Conservation (phyloP, 768 basidiomycete genomes). For the Lactifluus piperatus region DNA sequence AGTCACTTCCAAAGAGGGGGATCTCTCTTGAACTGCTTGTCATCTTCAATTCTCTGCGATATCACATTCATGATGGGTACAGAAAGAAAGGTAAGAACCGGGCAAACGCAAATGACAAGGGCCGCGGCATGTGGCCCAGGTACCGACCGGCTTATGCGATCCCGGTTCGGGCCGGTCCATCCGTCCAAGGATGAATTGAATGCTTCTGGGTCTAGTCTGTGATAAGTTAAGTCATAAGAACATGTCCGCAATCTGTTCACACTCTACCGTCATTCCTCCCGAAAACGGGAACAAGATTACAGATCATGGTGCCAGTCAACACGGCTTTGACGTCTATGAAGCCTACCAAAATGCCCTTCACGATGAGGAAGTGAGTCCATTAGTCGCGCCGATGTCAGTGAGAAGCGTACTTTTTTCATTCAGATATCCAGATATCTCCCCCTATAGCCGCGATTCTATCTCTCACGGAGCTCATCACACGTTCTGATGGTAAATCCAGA, state of each 20-base stretch:
- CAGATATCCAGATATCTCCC: constrained; percentile 48
- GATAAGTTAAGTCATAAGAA: constrained; percentile 1
- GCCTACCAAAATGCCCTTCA: constrained; percentile 54
- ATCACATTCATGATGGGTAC: constrained; percentile 5
- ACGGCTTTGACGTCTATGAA: constrained; percentile 37
- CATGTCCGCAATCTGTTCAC: constrained; percentile 8
- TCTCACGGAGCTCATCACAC: constrained; percentile 71
- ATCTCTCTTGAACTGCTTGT: not conserved
- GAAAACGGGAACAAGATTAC: not conserved
- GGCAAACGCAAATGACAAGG: not conserved
- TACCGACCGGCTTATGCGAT: not conserved
- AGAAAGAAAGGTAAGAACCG: not conserved
- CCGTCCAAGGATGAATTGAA: no score
- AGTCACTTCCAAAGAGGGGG: not conserved
- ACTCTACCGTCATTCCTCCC: not conserved
- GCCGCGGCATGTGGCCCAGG: not conserved
- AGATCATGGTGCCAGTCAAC: not conserved
- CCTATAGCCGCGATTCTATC: constrained; percentile 87
- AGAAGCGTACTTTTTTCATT: not conserved
- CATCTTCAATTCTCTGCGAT: not conserved
- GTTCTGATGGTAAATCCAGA: constrained; percentile 55
- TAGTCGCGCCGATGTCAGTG: not conserved
- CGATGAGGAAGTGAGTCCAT: constrained; percentile 51
- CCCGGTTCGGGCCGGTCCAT: not conserved
- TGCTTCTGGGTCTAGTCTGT: no score